Evolutionary conservation across 2,329 filamentous ascomycete genomes (phyloP).

Genomic region (Trichoderma atroviride): DNA sequence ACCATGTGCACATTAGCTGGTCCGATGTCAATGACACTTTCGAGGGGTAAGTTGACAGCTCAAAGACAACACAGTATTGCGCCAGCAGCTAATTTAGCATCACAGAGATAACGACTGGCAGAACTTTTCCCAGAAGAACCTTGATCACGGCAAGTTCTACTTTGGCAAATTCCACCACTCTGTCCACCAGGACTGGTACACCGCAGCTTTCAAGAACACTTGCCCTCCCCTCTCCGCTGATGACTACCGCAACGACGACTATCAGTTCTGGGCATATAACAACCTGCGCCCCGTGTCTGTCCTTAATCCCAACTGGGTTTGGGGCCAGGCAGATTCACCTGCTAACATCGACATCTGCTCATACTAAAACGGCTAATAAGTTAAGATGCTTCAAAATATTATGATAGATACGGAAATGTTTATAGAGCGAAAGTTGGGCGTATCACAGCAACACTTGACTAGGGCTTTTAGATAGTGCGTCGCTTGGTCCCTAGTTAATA

Average conservation of each 20-base stretch:
- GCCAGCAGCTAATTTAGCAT: not conserved
- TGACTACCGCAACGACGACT: slow-evolving; percentile 30
- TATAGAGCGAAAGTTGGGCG: not conserved
- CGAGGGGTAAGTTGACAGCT: slow-evolving; percentile 26
- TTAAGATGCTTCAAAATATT: not conserved
- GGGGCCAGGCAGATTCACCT: slow-evolving; percentile 28
- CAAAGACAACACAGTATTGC: not conserved
- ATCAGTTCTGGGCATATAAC: slow-evolving; percentile 30
- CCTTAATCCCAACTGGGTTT: slow-evolving; percentile 28
- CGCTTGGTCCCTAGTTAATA: not conserved
- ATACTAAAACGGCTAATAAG: not conserved
- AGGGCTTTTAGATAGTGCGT: not conserved
- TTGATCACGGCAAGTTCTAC: slow-evolving; percentile 30
- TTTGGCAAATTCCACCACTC: slow-evolving; percentile 31
- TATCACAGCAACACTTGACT: not conserved
- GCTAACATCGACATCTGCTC: slow-evolving; percentile 29
- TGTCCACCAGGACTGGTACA: slow-evolving; percentile 30
- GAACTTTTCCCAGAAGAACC: slow-evolving; percentile 29
- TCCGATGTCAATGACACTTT: slow-evolving; percentile 31
- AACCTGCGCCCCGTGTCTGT: slow-evolving; percentile 29
- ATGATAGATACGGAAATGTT: not conserved
- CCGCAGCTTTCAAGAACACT: slow-evolving; percentile 28
- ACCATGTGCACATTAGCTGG: slow-evolving; percentile 29
- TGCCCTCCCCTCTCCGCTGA: slow-evolving; percentile 28
- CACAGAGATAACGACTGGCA: slow-evolving; percentile 24